Conservation (phyloP, 2,329 filamentous ascomycete genomes). For the Monosporascus sp. region DNA sequence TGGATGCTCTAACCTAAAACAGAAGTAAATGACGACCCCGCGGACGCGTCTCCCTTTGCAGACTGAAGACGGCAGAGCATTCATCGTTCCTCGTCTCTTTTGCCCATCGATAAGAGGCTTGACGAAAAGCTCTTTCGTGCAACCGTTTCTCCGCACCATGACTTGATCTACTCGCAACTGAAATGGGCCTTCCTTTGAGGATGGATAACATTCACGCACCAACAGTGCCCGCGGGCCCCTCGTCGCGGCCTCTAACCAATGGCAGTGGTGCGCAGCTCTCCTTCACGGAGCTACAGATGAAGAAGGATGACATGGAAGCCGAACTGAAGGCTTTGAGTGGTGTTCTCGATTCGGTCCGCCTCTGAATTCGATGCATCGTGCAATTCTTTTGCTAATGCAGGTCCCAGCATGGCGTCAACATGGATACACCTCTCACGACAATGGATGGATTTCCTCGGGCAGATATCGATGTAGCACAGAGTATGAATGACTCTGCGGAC, state of each 20-base stretch:
- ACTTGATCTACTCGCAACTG: slow-evolving; percentile 10
- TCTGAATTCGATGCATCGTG: slow-evolving; percentile 2
- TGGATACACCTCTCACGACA: slow-evolving; percentile 83
- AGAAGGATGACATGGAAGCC: slow-evolving; percentile 79
- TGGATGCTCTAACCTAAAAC: neutral
- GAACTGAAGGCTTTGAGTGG: slow-evolving; percentile 80
- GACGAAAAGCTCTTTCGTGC: neutral
- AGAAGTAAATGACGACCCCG: neutral
- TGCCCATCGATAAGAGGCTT: too few species aligned
- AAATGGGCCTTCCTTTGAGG: slow-evolving; percentile 30
- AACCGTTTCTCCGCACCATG: slow-evolving; percentile 8
- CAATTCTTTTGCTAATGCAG: slow-evolving; percentile 9
- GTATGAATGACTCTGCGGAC: slow-evolving; percentile 41
- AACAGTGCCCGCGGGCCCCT: slow-evolving; percentile 67
- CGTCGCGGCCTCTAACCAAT: slow-evolving; percentile 54
- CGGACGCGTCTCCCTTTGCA: neutral
- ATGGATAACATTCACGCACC: slow-evolving; percentile 56
- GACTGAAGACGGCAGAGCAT: neutral
- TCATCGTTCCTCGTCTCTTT: neutral
- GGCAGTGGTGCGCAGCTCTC: slow-evolving; percentile 60
- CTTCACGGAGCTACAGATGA: slow-evolving; percentile 72
- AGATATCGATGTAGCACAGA: slow-evolving; percentile 92
- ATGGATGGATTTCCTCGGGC: slow-evolving; percentile 87
- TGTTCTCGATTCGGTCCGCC: slow-evolving; percentile 78
- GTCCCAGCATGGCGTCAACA: slow-evolving; percentile 78